These are phyloP conservation scores for Coemansia nantahalensis DNA, from an alignment of 192 early-diverging fungal genomes.

Conservation along the genomic window DNA sequence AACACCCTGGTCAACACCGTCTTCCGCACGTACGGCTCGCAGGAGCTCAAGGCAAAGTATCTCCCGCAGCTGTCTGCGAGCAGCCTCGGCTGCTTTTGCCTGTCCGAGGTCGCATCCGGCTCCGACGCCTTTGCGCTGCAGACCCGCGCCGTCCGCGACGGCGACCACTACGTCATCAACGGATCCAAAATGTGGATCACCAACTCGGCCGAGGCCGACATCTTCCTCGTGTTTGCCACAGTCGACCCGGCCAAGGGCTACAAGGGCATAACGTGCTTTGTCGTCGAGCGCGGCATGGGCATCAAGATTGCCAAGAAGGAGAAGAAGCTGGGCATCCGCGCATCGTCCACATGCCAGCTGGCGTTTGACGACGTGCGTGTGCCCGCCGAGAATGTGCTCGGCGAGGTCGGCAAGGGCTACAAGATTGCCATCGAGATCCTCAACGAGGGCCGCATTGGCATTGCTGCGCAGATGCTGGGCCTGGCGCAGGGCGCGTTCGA, in stretches of 20 bases:
- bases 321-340: conserved; percentile 94
- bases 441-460: conserved; percentile 98
- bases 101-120: conserved; percentile 90
- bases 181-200: conserved; percentile 94
- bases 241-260: conserved; percentile 91
- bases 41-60: conserved; percentile 77
- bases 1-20: conserved; percentile 97
- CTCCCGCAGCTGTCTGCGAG: conserved; percentile 78
- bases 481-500: conserved; percentile 94
- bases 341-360: conserved; percentile 92
- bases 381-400: conserved; percentile 83
- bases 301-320: conserved; percentile 95
- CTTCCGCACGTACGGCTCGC: conserved; percentile 77
- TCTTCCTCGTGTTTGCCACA: conserved; percentile 98
- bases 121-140: conserved; percentile 91
- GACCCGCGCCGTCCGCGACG: conserved; percentile 81
- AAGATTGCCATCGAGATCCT: conserved; percentile 97
- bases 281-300: conserved; percentile 91
- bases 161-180: conserved; percentile 87
- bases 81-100: conserved; percentile 90
- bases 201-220: conserved; percentile 92
- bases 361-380: conserved; percentile 91
- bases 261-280: conserved; percentile 97
- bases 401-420: conserved; percentile 96
- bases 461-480: conserved; percentile 98